A percentile compares a stretch with the other conserved stretches of the same genome.
Evolutionary conservation across 352 stramenopile species (phyloP).

Genomic region (Vaucheria bursata): DNA sequence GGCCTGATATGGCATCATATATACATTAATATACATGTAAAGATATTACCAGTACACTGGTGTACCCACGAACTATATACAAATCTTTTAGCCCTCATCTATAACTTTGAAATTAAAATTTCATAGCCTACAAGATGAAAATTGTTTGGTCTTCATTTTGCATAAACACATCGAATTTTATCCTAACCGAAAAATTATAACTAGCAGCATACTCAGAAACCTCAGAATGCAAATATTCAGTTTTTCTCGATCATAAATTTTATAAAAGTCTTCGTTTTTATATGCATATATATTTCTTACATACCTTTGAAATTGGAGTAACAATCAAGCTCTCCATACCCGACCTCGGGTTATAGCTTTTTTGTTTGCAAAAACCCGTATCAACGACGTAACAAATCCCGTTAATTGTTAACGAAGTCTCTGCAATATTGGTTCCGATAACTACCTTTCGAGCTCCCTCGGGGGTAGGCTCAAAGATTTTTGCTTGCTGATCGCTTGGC

Average conservation of each 20-base stretch:
- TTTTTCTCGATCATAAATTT: background rate
- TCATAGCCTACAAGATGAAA: too few relatives aligned
- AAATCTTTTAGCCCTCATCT: too few relatives aligned
- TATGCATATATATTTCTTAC: background rate
- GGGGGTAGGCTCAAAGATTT: slow-evolving; percentile 97
- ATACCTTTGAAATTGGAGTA: slow-evolving; percentile 78
- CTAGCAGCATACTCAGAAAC: too few relatives aligned
- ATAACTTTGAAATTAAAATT: too few relatives aligned
- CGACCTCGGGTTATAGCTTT: slow-evolving; percentile 93
- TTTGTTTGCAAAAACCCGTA: slow-evolving; percentile 99
- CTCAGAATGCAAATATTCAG: background rate
- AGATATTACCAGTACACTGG: too few relatives aligned
- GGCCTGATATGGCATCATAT: too few relatives aligned
- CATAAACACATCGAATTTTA: too few relatives aligned
- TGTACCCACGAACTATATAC: too few relatives aligned
- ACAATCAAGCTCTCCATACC: slow-evolving; percentile 98
- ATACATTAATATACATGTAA: too few relatives aligned
- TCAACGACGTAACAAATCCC: slow-evolving; percentile 99
- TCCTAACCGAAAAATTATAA: too few relatives aligned
- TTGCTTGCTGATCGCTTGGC: slow-evolving; percentile 92
- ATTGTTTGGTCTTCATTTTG: too few relatives aligned
- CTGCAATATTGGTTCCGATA: slow-evolving; percentile 98
- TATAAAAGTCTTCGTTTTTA: background rate
- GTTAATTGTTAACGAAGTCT: slow-evolving; percentile 97
- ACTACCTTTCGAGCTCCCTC: slow-evolving; percentile 92